Base-by-base conservation (phyloP, 768 basidiomycete genomes). In the Leccinellum rugosiceps region DNA sequence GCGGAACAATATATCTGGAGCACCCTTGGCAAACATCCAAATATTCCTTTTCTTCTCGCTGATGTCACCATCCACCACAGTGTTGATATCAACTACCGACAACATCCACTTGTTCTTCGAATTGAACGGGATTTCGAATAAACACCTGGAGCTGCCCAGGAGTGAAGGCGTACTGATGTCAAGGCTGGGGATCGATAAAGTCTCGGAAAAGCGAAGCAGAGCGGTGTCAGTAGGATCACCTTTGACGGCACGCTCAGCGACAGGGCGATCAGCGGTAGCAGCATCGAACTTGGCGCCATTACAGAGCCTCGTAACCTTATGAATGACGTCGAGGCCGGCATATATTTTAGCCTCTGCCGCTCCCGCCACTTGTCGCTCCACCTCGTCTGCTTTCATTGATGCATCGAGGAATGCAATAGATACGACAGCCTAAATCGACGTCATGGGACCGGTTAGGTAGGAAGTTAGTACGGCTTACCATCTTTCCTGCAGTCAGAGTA, bases 21-120 rank as follows among this genome's bases (percentile, higher is more conserved):
- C 84, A 31, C 83, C 84, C 64, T 85, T 85, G 67, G 79, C 74
- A 53, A 82, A 68, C 53, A 85, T 72, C 65, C 77, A 69, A n/a
- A 15, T 23, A 52, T 1, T 60, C 38, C 2, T 31, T 2, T 7
- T 61, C 53, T 58, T 59, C 58, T 44, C 43, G 43, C 21, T 23
- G 6, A 44, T 23, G 3, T 38, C 35, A 11, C 43, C 43, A 15
- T 44, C 6, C 5, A 44, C 43, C 5, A 0, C 3, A 4, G 49
- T 54, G 34, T 58, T 55, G 8, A 57, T 56, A 4, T 54, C 57
- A 0, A 72, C 63, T 51, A 80, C 67, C 44, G 77, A 80, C 52
- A 84, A 65, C 72, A 83, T 83, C 77, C 77, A 84, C 61, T 85
- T 85, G 60, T 82, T 80, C 56, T 75, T 77, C 6, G 80, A 83